Conservation (phyloP, 192 early-diverging fungal species). For the Cetraspora pellucida region DNA sequence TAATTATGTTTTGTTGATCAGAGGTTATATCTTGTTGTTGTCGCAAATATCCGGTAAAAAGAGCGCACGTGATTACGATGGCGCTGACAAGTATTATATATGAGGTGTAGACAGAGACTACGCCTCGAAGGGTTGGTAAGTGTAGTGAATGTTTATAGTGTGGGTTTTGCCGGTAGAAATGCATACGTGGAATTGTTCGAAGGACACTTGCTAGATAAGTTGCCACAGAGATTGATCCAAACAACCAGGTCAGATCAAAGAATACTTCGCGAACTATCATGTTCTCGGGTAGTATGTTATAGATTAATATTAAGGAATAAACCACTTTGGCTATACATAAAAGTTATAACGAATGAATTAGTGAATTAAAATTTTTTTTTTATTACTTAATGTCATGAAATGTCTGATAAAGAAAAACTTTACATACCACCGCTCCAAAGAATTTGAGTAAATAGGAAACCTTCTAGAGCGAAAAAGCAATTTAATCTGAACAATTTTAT, state of each 20-base stretch:
- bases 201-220: conserved; percentile 16
- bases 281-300: background rate
- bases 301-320: background rate
- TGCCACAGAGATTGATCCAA: background rate
- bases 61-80: background rate
- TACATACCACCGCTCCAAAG: conserved; percentile 5
- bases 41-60: background rate
- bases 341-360: background rate
- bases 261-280: background rate
- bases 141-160: conserved; percentile 6
- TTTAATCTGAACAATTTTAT: conserved; percentile 5
- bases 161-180: conserved; percentile 24
- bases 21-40: background rate
- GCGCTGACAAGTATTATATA: background rate
- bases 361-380: background rate
- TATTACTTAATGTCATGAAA: background rate
- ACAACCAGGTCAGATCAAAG: background rate
- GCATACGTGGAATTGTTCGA: conserved; percentile 23
- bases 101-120: background rate
- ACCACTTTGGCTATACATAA: background rate
- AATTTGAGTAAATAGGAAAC: conserved; percentile 21
- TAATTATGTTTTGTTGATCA: background rate
- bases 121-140: background rate
- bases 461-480: conserved; percentile 16
- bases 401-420: background rate